phyloP scores from a whole-genome alignment of 2,329 filamentous ascomycete species.

The Ceratocystis albifundus region DNA sequence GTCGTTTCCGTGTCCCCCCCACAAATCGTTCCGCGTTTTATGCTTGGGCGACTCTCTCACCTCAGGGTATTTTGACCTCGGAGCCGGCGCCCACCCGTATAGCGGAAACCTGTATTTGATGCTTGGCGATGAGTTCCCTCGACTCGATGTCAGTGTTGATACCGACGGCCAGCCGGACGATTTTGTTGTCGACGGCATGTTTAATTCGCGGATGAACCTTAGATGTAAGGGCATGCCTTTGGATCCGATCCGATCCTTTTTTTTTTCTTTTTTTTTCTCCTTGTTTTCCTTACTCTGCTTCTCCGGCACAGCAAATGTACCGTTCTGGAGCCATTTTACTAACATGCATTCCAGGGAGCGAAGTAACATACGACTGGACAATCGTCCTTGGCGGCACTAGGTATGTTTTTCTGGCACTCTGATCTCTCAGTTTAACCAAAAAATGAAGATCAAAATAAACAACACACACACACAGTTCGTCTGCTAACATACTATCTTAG shows the following conservation, averaged over 20 bases:
- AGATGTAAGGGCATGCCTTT: slow-evolving; percentile 30
- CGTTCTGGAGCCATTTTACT: not conserved
- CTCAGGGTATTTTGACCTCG: slow-evolving; percentile 39
- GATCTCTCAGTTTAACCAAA: not conserved
- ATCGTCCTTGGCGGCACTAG: slow-evolving; percentile 56
- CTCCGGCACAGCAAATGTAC: not conserved
- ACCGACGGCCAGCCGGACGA: slow-evolving; percentile 44
- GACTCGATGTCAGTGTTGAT: slow-evolving; percentile 33
- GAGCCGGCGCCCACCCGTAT: slow-evolving; percentile 43
- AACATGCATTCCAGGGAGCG: slow-evolving; percentile 23
- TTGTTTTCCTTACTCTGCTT: not conserved
- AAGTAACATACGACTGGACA: slow-evolving; percentile 43
- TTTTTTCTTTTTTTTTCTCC: no score
- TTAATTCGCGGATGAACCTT: slow-evolving; percentile 29
- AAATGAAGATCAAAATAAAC: no score
- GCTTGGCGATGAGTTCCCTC: slow-evolving; percentile 37
- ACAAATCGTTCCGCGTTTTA: slow-evolving; percentile 40
- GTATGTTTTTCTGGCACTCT: slow-evolving; percentile 28
- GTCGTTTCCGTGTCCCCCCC: not conserved
- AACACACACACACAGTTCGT: no score
- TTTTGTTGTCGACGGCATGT: slow-evolving; percentile 32
- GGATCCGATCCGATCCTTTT: no score
- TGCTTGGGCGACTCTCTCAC: slow-evolving; percentile 57
- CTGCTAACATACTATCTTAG: slow-evolving; percentile 27
- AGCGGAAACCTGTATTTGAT: slow-evolving; percentile 37